phyloP scores from a whole-genome alignment of 352 stramenopile species.

The Phytophthora cactorum region DNA sequence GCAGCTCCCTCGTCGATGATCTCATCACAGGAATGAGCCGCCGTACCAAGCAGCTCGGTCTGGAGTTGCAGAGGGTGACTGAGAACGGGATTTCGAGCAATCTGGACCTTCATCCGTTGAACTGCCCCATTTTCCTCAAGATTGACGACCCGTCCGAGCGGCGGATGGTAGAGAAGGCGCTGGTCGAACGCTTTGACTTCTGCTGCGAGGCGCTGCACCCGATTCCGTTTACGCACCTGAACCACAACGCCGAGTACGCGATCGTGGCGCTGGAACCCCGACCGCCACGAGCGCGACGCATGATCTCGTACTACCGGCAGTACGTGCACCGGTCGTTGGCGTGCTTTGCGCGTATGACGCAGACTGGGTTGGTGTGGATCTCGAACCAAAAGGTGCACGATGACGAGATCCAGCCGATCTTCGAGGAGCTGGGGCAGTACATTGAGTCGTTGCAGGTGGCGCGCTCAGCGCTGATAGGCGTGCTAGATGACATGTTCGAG shows the following conservation, averaged over 20 bases:
- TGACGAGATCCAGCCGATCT: slow-evolving; percentile 72
- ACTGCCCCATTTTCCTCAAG: slow-evolving; percentile 78
- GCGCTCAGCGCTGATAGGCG: slow-evolving; percentile 42
- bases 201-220: slow-evolving; percentile 73
- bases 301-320: slow-evolving; percentile 67
- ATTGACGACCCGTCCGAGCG: slow-evolving; percentile 54
- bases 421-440: slow-evolving; percentile 61
- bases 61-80: slow-evolving; percentile 75
- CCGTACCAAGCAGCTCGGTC: slow-evolving; percentile 75
- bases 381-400: slow-evolving; percentile 79
- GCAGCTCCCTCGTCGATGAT: slow-evolving; percentile 83
- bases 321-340: slow-evolving; percentile 69
- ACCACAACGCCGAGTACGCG: slow-evolving; percentile 64
- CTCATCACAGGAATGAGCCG: slow-evolving; percentile 73
- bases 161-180: slow-evolving; percentile 60
- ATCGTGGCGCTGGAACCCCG: slow-evolving; percentile 40
- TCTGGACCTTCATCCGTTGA: slow-evolving; percentile 77
- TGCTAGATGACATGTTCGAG: slow-evolving; percentile 42
- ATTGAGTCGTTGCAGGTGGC: slow-evolving; percentile 58
- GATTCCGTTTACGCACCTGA: slow-evolving; percentile 60
- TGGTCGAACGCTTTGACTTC: slow-evolving; percentile 73
- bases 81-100: slow-evolving; percentile 84
- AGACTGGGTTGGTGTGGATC: slow-evolving; percentile 82
- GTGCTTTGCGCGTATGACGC: slow-evolving; percentile 79
- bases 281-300: slow-evolving; percentile 32